Evolutionary conservation across 176 grass and related monocot genomes (phyloP).

Genomic region (Cenchrus purpureus): DNA sequence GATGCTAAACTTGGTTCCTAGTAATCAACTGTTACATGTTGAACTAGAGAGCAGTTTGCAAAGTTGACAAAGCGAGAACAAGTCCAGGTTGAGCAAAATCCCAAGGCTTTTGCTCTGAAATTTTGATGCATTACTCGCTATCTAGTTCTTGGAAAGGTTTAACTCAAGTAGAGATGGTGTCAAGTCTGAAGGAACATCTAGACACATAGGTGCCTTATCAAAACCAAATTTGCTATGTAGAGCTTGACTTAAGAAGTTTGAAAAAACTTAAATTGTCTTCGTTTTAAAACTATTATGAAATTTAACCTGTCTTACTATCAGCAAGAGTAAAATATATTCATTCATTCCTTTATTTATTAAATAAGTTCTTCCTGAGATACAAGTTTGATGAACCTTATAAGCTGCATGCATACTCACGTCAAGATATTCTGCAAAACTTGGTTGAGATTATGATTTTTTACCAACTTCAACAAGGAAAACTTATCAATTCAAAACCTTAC

Average conservation of each 20-base stretch:
- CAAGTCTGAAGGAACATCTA: not conserved
- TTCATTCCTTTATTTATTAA: constrained; percentile 33
- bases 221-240: not conserved
- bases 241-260: constrained; percentile 16
- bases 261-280: constrained; percentile 20
- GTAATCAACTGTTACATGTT: constrained; percentile 9
- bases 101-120: constrained; percentile 19
- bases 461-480: not conserved
- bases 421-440: constrained; percentile 17
- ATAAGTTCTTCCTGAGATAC: not conserved
- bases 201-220: not conserved
- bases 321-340: not conserved
- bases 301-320: constrained; percentile 16
- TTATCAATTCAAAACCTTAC: not conserved
- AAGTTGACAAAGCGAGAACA: not conserved
- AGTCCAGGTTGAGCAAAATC: constrained; percentile 4
- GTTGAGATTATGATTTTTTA: not conserved
- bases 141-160: constrained; percentile 33
- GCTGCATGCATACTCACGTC: not conserved
- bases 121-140: not conserved
- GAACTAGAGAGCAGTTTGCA: not conserved
- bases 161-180: constrained; percentile 9
- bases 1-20: not conserved
- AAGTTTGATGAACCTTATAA: constrained; percentile 26
- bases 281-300: constrained; percentile 11